Percentiles rank a stretch among this genome's conserved stretches.
Conservation (phyloP, 305 asterid species). For the Fraxinus paxiana region DNA sequence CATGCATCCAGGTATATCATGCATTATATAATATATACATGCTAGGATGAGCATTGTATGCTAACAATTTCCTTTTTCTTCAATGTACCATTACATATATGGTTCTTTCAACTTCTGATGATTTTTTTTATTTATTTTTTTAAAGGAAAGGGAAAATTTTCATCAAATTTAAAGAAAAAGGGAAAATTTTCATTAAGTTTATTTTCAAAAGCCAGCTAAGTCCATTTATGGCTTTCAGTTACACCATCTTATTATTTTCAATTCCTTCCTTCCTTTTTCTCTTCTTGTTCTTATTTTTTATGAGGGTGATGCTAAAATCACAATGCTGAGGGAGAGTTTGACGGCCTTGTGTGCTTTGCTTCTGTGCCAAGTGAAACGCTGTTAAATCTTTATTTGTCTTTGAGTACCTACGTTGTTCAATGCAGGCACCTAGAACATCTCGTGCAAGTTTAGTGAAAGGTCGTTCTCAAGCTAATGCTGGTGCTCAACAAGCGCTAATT, state of each 20-base stretch:
- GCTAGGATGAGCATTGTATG: conserved; percentile 15
- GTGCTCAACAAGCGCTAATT: conserved; percentile 82
- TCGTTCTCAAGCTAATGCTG: conserved; percentile 89
- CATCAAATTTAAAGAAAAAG: neutral
- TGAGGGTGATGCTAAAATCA: neutral
- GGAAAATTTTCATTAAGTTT: neutral
- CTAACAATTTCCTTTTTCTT: neutral
- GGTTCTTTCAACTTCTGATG: conserved; percentile 1
- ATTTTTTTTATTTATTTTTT: neutral
- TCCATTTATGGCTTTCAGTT: neutral
- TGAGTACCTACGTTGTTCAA: neutral
- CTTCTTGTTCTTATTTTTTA: neutral
- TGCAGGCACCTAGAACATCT: conserved; percentile 94
- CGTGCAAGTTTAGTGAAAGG: conserved; percentile 89
- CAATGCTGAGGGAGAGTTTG: neutral
- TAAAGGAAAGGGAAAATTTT: neutral
- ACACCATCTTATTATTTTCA: neutral
- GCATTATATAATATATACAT: neutral
- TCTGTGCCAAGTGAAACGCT: neutral
- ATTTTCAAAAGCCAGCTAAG: neutral
- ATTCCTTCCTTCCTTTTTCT: neutral
- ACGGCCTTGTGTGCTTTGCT: neutral
- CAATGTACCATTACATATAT: conserved; percentile 3
- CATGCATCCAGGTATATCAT: conserved; percentile 82
- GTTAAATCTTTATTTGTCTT: neutral